phyloP scores from a whole-genome alignment of 2,329 filamentous ascomycete species.

The Juglanconis juglandina region DNA sequence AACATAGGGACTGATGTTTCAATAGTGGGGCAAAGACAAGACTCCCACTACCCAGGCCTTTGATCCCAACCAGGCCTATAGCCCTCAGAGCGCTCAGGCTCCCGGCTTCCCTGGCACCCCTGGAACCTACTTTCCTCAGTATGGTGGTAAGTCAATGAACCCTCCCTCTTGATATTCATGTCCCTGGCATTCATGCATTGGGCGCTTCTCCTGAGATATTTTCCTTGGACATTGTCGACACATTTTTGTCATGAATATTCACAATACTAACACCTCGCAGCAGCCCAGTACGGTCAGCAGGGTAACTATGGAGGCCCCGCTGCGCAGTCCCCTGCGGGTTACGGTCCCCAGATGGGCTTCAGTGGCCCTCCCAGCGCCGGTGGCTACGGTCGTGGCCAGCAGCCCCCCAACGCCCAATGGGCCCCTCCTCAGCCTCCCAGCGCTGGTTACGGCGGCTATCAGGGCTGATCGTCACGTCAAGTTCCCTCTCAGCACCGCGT shows the following conservation, averaged over 20 bases:
- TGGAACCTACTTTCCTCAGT: constrained; percentile 86
- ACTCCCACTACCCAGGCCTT: constrained; percentile 77
- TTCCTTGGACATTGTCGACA: too few relatives aligned
- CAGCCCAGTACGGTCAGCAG: constrained; percentile 61
- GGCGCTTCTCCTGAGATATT: constrained; percentile 29
- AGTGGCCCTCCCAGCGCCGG: constrained; percentile 72
- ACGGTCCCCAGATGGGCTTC: constrained; percentile 69
- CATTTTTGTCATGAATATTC: too few relatives aligned
- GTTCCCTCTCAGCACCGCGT: not conserved
- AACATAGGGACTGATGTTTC: constrained; percentile 29
- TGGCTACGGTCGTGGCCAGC: constrained; percentile 76
- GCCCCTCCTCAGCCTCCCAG: constrained; percentile 47
- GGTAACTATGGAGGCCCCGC: constrained; percentile 60
- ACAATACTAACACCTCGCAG: constrained; percentile 50
- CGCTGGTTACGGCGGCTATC: constrained; percentile 62
- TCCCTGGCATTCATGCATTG: not conserved
- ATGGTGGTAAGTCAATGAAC: constrained; percentile 61
- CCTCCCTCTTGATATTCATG: not conserved
- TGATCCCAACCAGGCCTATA: constrained; percentile 71
- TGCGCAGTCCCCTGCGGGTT: constrained; percentile 59
- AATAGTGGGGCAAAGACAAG: constrained; percentile 97
- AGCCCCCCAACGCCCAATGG: constrained; percentile 56
- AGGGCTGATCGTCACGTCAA: constrained; percentile 42
- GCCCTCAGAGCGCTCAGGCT: constrained; percentile 70
- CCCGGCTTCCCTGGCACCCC: constrained; percentile 75